Conservation (phyloP, 1,284 basidiomycete genomes). For the Ganoderma resinaceum region DNA sequence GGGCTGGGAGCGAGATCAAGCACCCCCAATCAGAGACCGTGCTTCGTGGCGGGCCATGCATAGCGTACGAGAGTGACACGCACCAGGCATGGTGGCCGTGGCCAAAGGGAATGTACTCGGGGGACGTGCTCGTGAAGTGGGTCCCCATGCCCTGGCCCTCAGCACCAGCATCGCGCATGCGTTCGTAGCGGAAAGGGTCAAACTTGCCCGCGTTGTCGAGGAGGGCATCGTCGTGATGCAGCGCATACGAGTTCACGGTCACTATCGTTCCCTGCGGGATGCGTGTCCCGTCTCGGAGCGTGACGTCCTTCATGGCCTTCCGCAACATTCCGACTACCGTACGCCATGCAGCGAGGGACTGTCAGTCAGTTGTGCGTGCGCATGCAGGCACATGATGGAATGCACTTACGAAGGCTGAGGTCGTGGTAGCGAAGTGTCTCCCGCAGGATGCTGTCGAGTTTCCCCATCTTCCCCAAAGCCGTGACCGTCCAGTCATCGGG, state of each 20-base stretch:
- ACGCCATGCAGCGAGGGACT: no score
- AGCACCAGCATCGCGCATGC: conserved; percentile 35
- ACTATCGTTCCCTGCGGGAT: conserved; percentile 44
- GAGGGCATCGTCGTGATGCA: conserved; percentile 23
- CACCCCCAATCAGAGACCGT: no score
- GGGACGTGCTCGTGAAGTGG: conserved; percentile 34
- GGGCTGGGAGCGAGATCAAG: conserved; percentile 41
- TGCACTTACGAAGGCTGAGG: conserved; percentile 28
- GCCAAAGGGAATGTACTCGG: conserved; percentile 37
- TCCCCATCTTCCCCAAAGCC: conserved; percentile 51
- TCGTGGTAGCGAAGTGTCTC: conserved; percentile 51
- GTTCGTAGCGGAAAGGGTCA: conserved; percentile 53
- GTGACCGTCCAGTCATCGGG: conserved; percentile 55
- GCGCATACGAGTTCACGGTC: conserved; percentile 1
- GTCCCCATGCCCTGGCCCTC: conserved; percentile 31
- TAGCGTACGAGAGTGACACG: no score
- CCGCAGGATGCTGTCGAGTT: conserved; percentile 60
- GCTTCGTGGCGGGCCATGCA: no score
- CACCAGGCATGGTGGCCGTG: conserved; percentile 22
- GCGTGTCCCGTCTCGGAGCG: conserved; percentile 50
- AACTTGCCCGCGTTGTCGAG: conserved; percentile 38
- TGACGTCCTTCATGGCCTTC: conserved; percentile 44
- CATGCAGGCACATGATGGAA: neutral
- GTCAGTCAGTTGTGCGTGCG: neutral
- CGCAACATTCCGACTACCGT: conserved; percentile 43